Evolutionary conservation across 495 filamentous ascomycete species (phyloP).

Genomic region (Penicillium argentinense): DNA sequence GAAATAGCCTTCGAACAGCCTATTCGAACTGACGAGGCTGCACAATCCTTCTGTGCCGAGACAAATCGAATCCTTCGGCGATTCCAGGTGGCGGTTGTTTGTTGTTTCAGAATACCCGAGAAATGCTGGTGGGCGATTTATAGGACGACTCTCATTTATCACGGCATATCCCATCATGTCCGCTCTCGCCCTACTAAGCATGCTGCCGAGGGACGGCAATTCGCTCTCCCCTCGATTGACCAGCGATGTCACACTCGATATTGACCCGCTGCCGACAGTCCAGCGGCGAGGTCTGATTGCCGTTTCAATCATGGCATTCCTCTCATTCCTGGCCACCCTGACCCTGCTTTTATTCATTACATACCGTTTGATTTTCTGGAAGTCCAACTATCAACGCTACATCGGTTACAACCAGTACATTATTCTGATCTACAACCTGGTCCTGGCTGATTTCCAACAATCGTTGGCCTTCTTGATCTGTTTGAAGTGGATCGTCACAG

Average conservation of each 20-base stretch:
- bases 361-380: slow-evolving; percentile 59
- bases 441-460: slow-evolving; percentile 74
- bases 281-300: slow-evolving; percentile 54
- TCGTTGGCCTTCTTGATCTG: slow-evolving; percentile 66
- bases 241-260: slow-evolving; percentile 16
- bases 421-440: slow-evolving; percentile 69
- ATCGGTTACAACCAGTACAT: slow-evolving; percentile 70
- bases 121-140: no score
- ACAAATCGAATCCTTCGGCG: no score
- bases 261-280: slow-evolving; percentile 48
- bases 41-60: no score
- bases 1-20: no score
- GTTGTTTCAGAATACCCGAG: no score
- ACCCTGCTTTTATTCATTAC: slow-evolving; percentile 55
- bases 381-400: slow-evolving; percentile 42
- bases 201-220: slow-evolving; percentile 18
- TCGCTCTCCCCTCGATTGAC: slow-evolving; percentile 25
- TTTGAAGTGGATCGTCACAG: slow-evolving; percentile 54
- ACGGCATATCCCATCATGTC: slow-evolving; percentile 23
- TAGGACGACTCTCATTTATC: neutral
- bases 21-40: neutral
- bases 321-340: slow-evolving; percentile 58
- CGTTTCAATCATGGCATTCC: slow-evolving; percentile 55
- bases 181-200: slow-evolving; percentile 18
- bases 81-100: no score